phyloP scores from a whole-genome alignment of 805 yeast genomes.

The Kregervanrija delftensis region DNA sequence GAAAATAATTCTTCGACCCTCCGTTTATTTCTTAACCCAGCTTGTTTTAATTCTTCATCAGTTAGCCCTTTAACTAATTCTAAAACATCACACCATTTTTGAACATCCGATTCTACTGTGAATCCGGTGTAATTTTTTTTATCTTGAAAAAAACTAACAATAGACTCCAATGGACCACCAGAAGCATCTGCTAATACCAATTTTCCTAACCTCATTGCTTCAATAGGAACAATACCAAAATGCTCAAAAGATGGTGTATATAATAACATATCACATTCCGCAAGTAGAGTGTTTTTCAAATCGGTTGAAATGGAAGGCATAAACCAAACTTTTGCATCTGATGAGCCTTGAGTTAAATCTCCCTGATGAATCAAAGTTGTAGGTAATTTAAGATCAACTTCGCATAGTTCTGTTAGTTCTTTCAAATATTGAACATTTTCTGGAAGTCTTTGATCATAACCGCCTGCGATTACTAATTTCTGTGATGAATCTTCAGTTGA shows the following conservation, averaged over 20 bases:
- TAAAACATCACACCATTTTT: constrained; percentile 50
- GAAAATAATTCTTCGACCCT: constrained; percentile 37
- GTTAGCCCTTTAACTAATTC: constrained; percentile 27
- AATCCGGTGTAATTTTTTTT: constrained; percentile 46
- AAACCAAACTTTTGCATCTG: constrained; percentile 33
- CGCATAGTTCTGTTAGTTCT: constrained; percentile 49
- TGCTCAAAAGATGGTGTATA: constrained; percentile 93
- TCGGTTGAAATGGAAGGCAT: constrained; percentile 71
- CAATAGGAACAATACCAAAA: constrained; percentile 96
- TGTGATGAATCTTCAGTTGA: constrained; percentile 28
- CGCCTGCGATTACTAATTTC: constrained; percentile 78
- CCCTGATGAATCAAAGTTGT: background rate
- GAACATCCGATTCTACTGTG: constrained; percentile 40
- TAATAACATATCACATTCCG: constrained; percentile 51
- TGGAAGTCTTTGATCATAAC: constrained; percentile 67
- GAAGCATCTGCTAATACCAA: constrained; percentile 81
- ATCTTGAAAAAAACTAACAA: constrained; percentile 30
- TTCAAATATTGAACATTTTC: constrained; percentile 72
- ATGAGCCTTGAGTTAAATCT: background rate
- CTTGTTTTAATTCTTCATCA: constrained; percentile 5
- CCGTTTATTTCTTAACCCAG: constrained; percentile 20
- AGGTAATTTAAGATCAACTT: constrained; percentile 10
- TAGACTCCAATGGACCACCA: constrained; percentile 92
- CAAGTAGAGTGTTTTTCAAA: constrained; percentile 56
- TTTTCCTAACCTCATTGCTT: constrained; percentile 79